These are phyloP conservation scores for Chrysosporium keratinophilum DNA, from an alignment of 2,329 filamentous ascomycete species.

Conservation along the genomic window DNA sequence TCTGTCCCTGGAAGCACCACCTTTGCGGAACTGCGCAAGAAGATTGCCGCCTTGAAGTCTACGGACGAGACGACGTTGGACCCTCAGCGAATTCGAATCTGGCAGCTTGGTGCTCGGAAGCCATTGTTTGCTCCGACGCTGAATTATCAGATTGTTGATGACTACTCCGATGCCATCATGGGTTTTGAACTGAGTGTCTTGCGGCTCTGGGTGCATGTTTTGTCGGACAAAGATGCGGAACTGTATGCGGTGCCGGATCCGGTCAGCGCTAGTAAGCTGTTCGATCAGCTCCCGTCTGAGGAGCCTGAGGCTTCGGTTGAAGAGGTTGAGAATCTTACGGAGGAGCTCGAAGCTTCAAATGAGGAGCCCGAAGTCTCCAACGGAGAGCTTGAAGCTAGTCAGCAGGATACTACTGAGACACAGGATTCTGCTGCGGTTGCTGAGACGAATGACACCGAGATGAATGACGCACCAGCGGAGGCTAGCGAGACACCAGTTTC, in stretches of 20 bases:
- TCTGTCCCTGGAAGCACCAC: constrained; percentile 17
- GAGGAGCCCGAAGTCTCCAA: background rate
- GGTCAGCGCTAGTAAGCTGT: background rate
- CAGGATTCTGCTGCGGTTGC: constrained; percentile 11
- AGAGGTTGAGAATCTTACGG: background rate
- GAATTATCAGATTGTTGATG: constrained; percentile 27
- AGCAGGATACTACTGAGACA: background rate
- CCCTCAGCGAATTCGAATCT: constrained; percentile 32
- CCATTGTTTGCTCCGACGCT: constrained; percentile 27
- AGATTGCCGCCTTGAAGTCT: constrained; percentile 27
- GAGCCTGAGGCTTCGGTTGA: background rate
- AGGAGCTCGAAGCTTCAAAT: background rate
- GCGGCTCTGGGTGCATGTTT: constrained; percentile 32
- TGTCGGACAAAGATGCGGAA: constrained; percentile 27
- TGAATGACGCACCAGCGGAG: constrained; percentile 13
- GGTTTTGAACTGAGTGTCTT: constrained; percentile 22
- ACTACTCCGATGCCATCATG: constrained; percentile 24
- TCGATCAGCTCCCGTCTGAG: background rate
- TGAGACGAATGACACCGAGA: constrained; percentile 14
- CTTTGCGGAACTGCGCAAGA: constrained; percentile 30
- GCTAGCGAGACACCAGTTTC: background rate
- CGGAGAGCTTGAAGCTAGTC: background rate
- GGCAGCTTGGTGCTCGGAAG: constrained; percentile 31
- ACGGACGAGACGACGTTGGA: constrained; percentile 19
- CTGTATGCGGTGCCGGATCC: constrained; percentile 1